A percentile compares a stretch with the other conserved stretches of the same genome.
These are phyloP conservation scores for Podospora pseudocomata DNA, from an alignment of 495 filamentous ascomycete genomes.

Conservation along the genomic window DNA sequence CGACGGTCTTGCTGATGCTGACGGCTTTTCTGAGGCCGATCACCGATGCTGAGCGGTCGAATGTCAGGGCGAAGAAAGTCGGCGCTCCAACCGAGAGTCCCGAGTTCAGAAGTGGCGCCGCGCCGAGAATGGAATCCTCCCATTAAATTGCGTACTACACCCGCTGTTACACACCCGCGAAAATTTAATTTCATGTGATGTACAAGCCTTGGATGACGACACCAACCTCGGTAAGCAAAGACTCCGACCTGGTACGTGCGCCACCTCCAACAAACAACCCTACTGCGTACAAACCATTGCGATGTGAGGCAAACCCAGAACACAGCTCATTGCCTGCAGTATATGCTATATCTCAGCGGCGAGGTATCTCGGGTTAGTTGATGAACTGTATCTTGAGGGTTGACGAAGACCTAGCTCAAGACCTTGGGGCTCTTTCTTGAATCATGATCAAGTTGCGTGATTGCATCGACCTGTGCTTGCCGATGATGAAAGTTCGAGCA, in stretches of 20 bases:
- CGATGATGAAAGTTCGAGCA: too few relatives aligned
- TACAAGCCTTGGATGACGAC: slow-evolving; percentile 5
- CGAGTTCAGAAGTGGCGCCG: not conserved
- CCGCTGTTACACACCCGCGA: not conserved
- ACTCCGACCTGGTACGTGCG: not conserved
- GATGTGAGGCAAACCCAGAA: not conserved
- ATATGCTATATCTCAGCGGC: not conserved
- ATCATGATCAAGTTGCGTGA: too few relatives aligned
- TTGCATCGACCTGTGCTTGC: too few relatives aligned
- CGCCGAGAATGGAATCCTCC: not conserved
- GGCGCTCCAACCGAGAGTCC: not conserved
- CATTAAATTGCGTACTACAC: not conserved
- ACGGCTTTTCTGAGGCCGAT: slow-evolving; percentile 22
- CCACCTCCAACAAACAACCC: not conserved
- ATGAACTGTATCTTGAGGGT: too few relatives aligned
- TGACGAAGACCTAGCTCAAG: too few relatives aligned
- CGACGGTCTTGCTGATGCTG: slow-evolving; percentile 16
- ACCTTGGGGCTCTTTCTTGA: too few relatives aligned
- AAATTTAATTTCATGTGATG: slow-evolving; percentile 12
- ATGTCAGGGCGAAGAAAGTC: slow-evolving; percentile 11
- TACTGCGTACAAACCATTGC: too few relatives aligned
- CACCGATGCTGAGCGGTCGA: slow-evolving; percentile 18
- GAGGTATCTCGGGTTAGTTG: too few relatives aligned
- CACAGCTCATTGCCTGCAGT: not conserved
- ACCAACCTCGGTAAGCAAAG: not conserved